Base-by-base conservation (phyloP, 306 rosid species). In the Corylus heterophylla region DNA sequence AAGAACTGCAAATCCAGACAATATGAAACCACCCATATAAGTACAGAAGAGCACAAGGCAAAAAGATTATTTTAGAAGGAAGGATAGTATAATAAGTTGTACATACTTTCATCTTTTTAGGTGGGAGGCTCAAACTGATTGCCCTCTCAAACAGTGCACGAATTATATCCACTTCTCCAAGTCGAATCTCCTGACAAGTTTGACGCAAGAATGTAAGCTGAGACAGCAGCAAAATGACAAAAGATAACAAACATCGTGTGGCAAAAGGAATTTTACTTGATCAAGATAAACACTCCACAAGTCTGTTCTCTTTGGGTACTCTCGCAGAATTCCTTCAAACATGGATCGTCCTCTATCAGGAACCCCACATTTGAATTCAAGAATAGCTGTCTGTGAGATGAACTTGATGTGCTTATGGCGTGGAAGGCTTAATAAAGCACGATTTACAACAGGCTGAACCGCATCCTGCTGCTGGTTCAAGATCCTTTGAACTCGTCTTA, bases 101-200 rank as follows among this genome's bases (percentile, higher is more conserved):
- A 75, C 89, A 4, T 51, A 94, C 98, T 84, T 93, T 93, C 93
- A 95, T 95, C 87, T 88, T 95, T 80, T 93, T 95, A 8, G 96
- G 87, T 17, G 93, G 91, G 63, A 95, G 97, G 82, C 94, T 90
- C 85, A 95, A 82, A 89, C 93, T 90, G 75, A 82, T 82, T 62
- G 99, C 98, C 83, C 98, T 89, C 85, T 95, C 98, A 81, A 95
- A 95, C 73, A 95, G 88, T 18, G 98, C 91, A 35, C 83, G 98
- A 20, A 90, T 93, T 78, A 93, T 45, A 80, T 91, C 97, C 17
- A 77, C 54, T 69, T 95, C 98, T 78, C 91, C 91, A 13, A 77
- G 88, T 64, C 90, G 96, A 87, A 93, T 89, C 84, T 95, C 99
- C 98, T 94, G 79, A 77, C 62, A 79, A 68, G 76, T 61, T 44